A percentile compares a stretch with the other conserved stretches of the same genome.
These are phyloP conservation scores for Castanea sativa DNA, from an alignment of 306 rosid genomes.

Conservation along the genomic window DNA sequence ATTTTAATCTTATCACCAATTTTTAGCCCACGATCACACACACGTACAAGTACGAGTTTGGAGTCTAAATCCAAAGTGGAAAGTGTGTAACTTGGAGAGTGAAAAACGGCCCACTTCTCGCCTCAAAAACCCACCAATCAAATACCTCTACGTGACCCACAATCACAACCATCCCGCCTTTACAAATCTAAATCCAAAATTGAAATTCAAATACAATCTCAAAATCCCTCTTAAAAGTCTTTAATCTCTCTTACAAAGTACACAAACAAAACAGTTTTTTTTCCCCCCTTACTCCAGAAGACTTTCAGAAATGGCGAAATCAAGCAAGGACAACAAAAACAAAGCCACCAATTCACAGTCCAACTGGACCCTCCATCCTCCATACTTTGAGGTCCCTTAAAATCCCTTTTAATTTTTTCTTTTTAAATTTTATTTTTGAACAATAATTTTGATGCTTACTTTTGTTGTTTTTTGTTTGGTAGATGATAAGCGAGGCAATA, in stretches of 20 bases:
- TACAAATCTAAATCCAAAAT: not conserved
- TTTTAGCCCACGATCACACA: too few species aligned
- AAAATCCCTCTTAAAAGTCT: too few species aligned
- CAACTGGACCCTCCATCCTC: slow-evolving; percentile 12
- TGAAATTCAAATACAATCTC: slow-evolving; percentile 10
- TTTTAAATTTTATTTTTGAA: not conserved
- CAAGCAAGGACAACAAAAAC: not conserved
- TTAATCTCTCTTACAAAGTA: not conserved
- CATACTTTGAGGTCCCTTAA: slow-evolving; percentile 24
- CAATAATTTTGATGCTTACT: not conserved
- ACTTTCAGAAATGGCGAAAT: slow-evolving; percentile 18
- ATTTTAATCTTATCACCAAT: too few species aligned
- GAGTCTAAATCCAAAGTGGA: too few species aligned
- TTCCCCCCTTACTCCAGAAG: not conserved
- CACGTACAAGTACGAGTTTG: too few species aligned
- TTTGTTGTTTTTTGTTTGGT: not conserved
- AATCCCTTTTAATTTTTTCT: not conserved
- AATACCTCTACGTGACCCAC: too few species aligned
- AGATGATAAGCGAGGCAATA: slow-evolving; percentile 35
- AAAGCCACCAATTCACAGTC: too few species aligned
- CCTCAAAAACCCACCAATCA: not conserved
- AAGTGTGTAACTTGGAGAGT: too few species aligned
- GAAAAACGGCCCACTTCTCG: too few species aligned
- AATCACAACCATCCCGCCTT: slow-evolving; percentile 3
- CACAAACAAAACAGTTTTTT: not conserved